Evolutionary conservation across 306 rosid genomes (phyloP).

Genomic region (Abrus pulchellus): DNA sequence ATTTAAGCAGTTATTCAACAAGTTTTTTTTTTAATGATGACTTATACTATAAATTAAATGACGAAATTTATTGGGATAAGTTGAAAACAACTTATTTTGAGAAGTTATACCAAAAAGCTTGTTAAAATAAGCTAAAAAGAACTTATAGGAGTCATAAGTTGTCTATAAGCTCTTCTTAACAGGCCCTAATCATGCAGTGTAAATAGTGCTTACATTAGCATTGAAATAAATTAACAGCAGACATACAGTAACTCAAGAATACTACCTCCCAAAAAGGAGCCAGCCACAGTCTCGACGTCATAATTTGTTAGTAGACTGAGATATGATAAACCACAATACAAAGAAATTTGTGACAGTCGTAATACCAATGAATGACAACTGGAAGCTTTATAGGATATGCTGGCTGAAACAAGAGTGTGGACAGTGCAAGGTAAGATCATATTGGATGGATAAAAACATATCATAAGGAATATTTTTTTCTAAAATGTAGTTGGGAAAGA

Average conservation of each 20-base stretch:
- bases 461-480: slow-evolving; percentile 13
- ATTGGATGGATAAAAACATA: slow-evolving; percentile 8
- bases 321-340: slow-evolving; percentile 83
- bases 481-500: background rate
- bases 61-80: too few species aligned
- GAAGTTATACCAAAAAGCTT: too few species aligned
- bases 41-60: too few species aligned
- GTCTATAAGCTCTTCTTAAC: too few species aligned
- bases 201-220: slow-evolving; percentile 14
- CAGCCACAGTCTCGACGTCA: slow-evolving; percentile 63
- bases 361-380: slow-evolving; percentile 57
- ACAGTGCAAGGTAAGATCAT: slow-evolving; percentile 39
- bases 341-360: slow-evolving; percentile 68
- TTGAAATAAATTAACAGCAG: slow-evolving; percentile 31
- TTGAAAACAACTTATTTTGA: too few species aligned
- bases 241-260: slow-evolving; percentile 29
- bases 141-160: too few species aligned
- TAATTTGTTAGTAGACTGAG: slow-evolving; percentile 69
- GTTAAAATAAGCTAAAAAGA: too few species aligned
- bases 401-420: slow-evolving; percentile 84
- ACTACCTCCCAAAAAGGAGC: slow-evolving; percentile 67
- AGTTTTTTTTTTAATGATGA: too few species aligned
- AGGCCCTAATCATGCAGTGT: background rate
- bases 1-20: too few species aligned
- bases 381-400: slow-evolving; percentile 55